phyloP scores from a whole-genome alignment of 768 basidiomycete species.

The Omphalotus guepiniiformis region DNA sequence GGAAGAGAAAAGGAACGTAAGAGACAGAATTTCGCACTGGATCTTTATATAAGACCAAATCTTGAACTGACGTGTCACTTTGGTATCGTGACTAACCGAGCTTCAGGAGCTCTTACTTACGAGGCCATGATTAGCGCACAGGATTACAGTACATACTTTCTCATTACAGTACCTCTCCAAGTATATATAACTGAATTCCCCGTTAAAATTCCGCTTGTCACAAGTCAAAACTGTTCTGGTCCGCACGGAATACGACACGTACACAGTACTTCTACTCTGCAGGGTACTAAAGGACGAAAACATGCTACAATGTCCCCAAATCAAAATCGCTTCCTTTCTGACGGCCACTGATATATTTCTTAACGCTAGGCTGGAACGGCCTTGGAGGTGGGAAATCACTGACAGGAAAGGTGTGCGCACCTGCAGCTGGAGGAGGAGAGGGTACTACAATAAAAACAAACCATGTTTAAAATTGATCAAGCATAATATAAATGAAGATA shows the following conservation, averaged over 20 bases:
- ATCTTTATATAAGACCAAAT: constrained; percentile 24
- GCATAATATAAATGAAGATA: constrained; percentile 2
- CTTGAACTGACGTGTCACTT: constrained; percentile 50
- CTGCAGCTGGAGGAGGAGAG: constrained; percentile 57
- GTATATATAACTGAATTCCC: no score
- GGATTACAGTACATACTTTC: no score
- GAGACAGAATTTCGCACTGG: constrained; percentile 11
- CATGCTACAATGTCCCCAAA: constrained; percentile 30
- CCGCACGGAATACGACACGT: no score
- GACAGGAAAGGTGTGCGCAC: constrained; percentile 71
- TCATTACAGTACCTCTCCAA: background rate
- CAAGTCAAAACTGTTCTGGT: no score
- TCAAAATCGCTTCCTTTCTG: constrained; percentile 72
- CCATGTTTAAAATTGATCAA: constrained; percentile 17
- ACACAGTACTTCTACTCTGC: no score
- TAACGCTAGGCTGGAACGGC: constrained; percentile 45
- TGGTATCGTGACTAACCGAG: constrained; percentile 12
- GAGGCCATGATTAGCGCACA: constrained; percentile 1
- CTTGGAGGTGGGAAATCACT: constrained; percentile 77
- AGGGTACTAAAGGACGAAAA: no score
- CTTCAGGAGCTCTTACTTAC: background rate
- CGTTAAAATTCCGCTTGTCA: no score
- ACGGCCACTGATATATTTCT: constrained; percentile 63
- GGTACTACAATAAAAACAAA: constrained; percentile 32
- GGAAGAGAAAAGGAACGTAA: constrained; percentile 17